Evolutionary conservation across 495 filamentous ascomycete species (phyloP).

Genomic region (Thermothielavioides terrestris): DNA sequence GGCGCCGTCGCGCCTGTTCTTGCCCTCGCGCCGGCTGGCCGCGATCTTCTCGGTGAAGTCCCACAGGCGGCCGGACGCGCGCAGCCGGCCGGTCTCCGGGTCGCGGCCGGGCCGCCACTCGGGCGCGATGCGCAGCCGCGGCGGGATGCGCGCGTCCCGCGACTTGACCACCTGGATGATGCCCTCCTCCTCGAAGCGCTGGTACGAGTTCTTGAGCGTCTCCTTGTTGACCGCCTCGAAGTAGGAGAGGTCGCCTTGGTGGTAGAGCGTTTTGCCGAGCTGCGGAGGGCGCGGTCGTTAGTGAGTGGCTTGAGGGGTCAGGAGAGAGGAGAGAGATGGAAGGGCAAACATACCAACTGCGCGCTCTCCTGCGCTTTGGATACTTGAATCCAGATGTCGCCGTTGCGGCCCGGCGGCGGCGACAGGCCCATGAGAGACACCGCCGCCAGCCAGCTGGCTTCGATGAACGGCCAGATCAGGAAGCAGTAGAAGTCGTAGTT

Average conservation of each 20-base stretch:
- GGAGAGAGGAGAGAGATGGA: not conserved
- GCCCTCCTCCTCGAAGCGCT: constrained; percentile 81
- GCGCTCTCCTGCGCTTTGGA: constrained; percentile 73
- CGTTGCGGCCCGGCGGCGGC: constrained; percentile 52
- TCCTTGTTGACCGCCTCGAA: constrained; percentile 98
- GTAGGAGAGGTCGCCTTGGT: constrained; percentile 93
- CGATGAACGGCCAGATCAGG: constrained; percentile 95
- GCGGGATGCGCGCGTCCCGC: constrained; percentile 48
- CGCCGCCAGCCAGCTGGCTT: constrained; percentile 82
- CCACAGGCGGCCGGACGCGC: constrained; percentile 71
- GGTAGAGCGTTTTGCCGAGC: constrained; percentile 94
- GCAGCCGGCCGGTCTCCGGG: constrained; percentile 47
- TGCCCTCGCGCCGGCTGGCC: constrained; percentile 74
- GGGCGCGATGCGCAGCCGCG: constrained; percentile 55
- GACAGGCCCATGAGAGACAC: constrained; percentile 79
- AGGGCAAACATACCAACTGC: constrained; percentile 54
- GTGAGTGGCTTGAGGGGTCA: constrained; percentile 14
- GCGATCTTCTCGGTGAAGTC: constrained; percentile 84
- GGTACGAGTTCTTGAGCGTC: constrained; percentile 85
- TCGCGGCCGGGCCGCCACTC: constrained; percentile 74
- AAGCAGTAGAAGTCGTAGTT: constrained; percentile 99
- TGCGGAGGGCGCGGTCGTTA: constrained; percentile 25
- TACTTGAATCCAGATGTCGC: constrained; percentile 67
- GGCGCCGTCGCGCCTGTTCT: constrained; percentile 85
- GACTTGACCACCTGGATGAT: constrained; percentile 66